Evolutionary conservation across 768 basidiomycete species (phyloP).

Genomic region (Hysterangium stoloniferum): DNA sequence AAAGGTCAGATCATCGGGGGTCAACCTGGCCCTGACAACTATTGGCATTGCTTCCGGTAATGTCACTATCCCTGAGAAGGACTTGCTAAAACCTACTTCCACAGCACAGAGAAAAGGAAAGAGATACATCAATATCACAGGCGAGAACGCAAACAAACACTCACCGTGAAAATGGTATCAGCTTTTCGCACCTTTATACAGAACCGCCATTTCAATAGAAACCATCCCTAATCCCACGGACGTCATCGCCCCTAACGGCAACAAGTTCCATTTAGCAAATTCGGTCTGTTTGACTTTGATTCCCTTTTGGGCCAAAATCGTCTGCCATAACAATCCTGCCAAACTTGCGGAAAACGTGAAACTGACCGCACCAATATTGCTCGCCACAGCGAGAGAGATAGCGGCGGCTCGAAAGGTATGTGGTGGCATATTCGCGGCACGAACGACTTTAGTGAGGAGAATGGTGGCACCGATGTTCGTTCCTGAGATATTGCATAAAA

Average conservation of each 20-base stretch:
- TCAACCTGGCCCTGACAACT: too few species aligned
- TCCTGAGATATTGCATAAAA: constrained; percentile 75
- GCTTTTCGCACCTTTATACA: constrained; percentile 32
- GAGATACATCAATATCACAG: too few species aligned
- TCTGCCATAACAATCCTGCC: constrained; percentile 79
- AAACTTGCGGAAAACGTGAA: constrained; percentile 85
- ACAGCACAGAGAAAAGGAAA: too few species aligned
- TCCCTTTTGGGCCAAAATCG: constrained; percentile 66
- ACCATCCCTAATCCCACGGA: constrained; percentile 61
- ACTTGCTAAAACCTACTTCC: too few species aligned
- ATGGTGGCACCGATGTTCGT: constrained; percentile 93
- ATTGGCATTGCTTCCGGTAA: too few species aligned
- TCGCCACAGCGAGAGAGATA: constrained; percentile 64
- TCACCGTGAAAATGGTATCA: too few species aligned
- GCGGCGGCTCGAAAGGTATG: constrained; percentile 48
- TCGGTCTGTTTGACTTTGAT: constrained; percentile 49
- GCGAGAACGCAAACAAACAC: too few species aligned
- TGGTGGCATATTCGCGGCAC: constrained; percentile 27
- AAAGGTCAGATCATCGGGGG: too few species aligned
- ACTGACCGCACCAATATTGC: constrained; percentile 86
- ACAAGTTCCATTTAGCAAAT: constrained; percentile 67
- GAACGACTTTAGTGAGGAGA: constrained; percentile 73
- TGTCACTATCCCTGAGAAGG: too few species aligned
- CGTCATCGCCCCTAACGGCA: constrained; percentile 61
- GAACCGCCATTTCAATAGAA: constrained; percentile 64